These are phyloP conservation scores for Margaritispora aquatica DNA, from an alignment of 495 filamentous ascomycete genomes.

Conservation along the genomic window DNA sequence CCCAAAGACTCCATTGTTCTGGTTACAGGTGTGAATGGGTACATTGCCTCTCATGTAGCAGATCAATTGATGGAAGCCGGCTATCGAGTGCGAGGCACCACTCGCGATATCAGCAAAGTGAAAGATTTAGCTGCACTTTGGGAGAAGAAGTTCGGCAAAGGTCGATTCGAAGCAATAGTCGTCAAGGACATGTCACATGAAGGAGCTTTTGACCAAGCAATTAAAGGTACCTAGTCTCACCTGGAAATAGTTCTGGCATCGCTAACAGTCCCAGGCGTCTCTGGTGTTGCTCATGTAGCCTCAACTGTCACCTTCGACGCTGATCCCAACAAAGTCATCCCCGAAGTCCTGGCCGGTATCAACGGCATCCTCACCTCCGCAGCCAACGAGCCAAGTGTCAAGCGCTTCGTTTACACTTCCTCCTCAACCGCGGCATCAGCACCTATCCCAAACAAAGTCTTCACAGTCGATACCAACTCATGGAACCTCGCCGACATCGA, in stretches of 20 bases:
- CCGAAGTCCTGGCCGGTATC: conserved; percentile 31
- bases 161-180: conserved; percentile 31
- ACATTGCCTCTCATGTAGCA: conserved; percentile 44
- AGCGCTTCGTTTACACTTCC: conserved; percentile 47
- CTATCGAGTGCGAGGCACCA: conserved; percentile 47
- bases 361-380: conserved; percentile 39
- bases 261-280: conserved; percentile 3
- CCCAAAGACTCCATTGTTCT: conserved; percentile 28
- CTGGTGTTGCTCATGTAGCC: conserved; percentile 40
- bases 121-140: conserved; percentile 37
- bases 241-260: not conserved
- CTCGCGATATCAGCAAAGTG: conserved; percentile 35
- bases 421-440: conserved; percentile 36
- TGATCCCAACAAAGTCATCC: conserved; percentile 39
- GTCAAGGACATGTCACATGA: conserved; percentile 34
- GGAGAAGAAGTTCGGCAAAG: conserved; percentile 33
- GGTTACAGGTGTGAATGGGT: conserved; percentile 52
- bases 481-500: conserved; percentile 44
- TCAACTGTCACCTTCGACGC: conserved; percentile 32
- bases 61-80: conserved; percentile 42
- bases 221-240: conserved; percentile 33
- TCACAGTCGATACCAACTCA: conserved; percentile 29
- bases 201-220: conserved; percentile 34
- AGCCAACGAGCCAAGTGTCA: conserved; percentile 33
- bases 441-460: conserved; percentile 23